Evolutionary conservation across 768 basidiomycete genomes (phyloP), one percentile per base, ranked within the genome.

Genomic region (Asterophora lycoperdoides): DNA sequence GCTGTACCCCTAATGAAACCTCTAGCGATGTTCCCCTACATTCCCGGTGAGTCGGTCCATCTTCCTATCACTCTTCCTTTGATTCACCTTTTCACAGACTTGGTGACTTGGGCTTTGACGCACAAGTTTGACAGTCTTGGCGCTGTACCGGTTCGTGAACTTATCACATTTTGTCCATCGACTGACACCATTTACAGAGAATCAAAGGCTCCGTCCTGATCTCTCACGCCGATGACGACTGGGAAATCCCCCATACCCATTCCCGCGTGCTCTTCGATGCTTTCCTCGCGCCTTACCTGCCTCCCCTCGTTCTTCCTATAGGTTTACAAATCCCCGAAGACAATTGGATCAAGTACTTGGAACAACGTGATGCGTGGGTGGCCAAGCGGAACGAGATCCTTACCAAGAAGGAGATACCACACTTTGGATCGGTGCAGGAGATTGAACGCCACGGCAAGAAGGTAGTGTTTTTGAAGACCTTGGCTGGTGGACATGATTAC

Each of bases 151-250:
- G 87, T 89, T 56, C 43, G 80, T 60, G 8, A 13, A 44, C 37
- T 34, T 30, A 9, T 17, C 11, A 1, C 8, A 14, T 34, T 7
- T 8, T 49, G 8, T 18, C 8, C 14, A n/a, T 33, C 42, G 15
- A 36, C 20, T 20, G 23, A 53, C 13, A 10, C 23, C 9, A 8
- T 19, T 17, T 23, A 17, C 59, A 90, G 88, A 71, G 75, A 49
- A 79, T 92, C 55, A 80, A 81, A 43, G 75, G 75, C 0, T 76
- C 86, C 5, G 75, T 90, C 2, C 67, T 93, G 29, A 79, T 95
- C 55, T 81, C 77, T 0, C 93, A 95, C 60, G 82, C 90, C 44
- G 70, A 77, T 60, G 74, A 93, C 60, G 93, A 95, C 67, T 76
- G 72, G 64, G 86, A 90, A 18, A 91, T 94, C 43, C 85, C 88